Evolutionary conservation across 257 asterid species (phyloP), one percentile per base, ranked within the genome.

Genomic region (Jasminum sambac): DNA sequence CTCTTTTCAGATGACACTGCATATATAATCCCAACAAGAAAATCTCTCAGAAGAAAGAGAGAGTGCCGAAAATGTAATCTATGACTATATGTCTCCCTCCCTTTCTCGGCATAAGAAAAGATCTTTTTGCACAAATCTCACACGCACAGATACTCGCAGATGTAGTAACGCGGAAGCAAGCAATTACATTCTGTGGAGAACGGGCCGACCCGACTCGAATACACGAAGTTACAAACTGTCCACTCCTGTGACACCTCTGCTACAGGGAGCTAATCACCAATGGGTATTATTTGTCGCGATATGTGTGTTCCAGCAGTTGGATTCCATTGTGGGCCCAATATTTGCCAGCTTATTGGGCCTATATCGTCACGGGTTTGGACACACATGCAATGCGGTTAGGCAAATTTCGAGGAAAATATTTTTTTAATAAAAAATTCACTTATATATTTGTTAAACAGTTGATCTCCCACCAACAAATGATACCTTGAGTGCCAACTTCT

Each of bases 271-370:
- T n/a, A n/a, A n/a, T n/a, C n/a, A n/a, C n/a, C n/a, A n/a, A n/a
- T n/a, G n/a, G 69, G 46, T 64, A 61, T 63, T 16, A 3, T 66
- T 11, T n/a, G 58, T 65, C 36, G 38, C 21, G 66, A 76, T 70
- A 72, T 38, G 75, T 12, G 43, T n/a, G 26, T 67, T 5, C 14
- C 6, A 1, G 40, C 80, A 75, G 80, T 79, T 6, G 17, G 80
- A 79, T 75, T 52, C 1, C 48, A 30, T 26, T 17, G 70, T 44
- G 77, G 80, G 71, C 52, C 42, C 77, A 50, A 46, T 41, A 16
- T 68, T 72, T 60, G 67, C 76, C 66, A 72, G 78, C 8, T 41
- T 68, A 62, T 19, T 19, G 16, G 71, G 68, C 41, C 7, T 63
- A 48, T 67, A 48, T 26, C 57, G 74, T 36, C 68, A 55, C 14